A percentile compares a stretch with the other conserved stretches of the same genome.
phyloP scores from a whole-genome alignment of 768 basidiomycete genomes.

The Suillus alpinus region DNA sequence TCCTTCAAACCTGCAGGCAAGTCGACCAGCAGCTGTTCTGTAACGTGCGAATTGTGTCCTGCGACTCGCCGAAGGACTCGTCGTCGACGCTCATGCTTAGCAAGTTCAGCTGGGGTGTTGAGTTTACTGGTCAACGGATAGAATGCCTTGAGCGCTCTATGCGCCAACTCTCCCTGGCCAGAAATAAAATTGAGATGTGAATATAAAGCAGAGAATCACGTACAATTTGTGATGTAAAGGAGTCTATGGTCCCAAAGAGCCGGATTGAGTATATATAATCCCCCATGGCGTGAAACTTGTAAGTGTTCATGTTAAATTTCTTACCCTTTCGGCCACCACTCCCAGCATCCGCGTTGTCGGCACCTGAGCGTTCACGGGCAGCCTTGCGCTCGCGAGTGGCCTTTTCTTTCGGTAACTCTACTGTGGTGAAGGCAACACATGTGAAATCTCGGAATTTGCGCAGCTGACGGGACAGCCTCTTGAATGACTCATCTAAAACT shows the following conservation, averaged over 20 bases:
- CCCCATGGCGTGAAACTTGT: slow-evolving; percentile 27
- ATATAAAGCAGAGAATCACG: background rate
- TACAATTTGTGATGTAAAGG: slow-evolving; percentile 20
- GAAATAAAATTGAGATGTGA: background rate
- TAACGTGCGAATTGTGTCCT: too few relatives aligned
- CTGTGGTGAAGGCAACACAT: slow-evolving; percentile 23
- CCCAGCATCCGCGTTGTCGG: background rate
- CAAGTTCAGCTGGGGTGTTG: background rate
- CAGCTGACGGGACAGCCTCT: slow-evolving; percentile 16
- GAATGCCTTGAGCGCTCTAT: background rate
- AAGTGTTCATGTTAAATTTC: slow-evolving; percentile 24
- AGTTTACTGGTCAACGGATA: background rate
- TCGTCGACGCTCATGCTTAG: background rate
- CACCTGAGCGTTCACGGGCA: slow-evolving; percentile 5
- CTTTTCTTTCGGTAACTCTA: slow-evolving; percentile 38
- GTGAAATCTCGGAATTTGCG: slow-evolving; percentile 30
- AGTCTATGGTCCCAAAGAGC: slow-evolving; percentile 23
- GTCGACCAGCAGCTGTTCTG: too few relatives aligned
- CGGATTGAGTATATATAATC: slow-evolving; percentile 21
- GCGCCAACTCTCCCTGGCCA: background rate
- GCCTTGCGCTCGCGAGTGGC: slow-evolving; percentile 24
- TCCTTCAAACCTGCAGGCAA: too few relatives aligned
- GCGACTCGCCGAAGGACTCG: background rate
- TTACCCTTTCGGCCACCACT: slow-evolving; percentile 2
- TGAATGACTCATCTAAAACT: slow-evolving; percentile 12